Percentiles rank a stretch among this genome's conserved stretches.
Conservation (phyloP, 1,139 yeast genomes). For the Magnusiomyces paraingens region DNA sequence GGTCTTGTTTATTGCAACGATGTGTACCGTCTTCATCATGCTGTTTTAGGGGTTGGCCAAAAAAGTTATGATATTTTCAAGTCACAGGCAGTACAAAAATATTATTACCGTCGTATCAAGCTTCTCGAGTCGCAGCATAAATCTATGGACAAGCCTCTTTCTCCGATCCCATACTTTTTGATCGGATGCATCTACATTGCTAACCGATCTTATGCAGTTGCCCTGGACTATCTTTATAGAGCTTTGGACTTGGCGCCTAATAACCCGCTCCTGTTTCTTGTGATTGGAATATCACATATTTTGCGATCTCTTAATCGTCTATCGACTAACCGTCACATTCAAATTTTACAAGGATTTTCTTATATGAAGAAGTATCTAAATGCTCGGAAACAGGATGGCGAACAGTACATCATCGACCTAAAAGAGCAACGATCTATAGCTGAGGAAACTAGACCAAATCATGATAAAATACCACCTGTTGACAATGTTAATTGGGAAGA, state of each 20-base stretch:
- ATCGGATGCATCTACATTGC: slow-evolving; percentile 39
- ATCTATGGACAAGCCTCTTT: background rate
- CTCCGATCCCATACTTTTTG: background rate
- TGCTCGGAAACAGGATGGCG: slow-evolving; percentile 30
- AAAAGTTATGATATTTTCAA: background rate
- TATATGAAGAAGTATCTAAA: slow-evolving; percentile 66
- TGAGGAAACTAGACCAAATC: slow-evolving; percentile 22
- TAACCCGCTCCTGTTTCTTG: slow-evolving; percentile 73
- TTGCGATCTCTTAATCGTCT: slow-evolving; percentile 91
- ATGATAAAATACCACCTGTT: slow-evolving; percentile 23
- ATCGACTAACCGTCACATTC: slow-evolving; percentile 78
- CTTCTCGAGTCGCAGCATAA: background rate
- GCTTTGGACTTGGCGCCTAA: slow-evolving; percentile 39
- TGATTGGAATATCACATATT: slow-evolving; percentile 75
- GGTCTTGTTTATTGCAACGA: slow-evolving; percentile 71
- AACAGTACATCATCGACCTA: background rate
- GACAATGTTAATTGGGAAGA: slow-evolving; percentile 43
- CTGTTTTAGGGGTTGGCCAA: slow-evolving; percentile 21
- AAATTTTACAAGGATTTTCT: slow-evolving; percentile 78
- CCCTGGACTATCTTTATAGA: slow-evolving; percentile 46
- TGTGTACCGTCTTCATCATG: slow-evolving; percentile 46
- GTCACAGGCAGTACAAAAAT: background rate
- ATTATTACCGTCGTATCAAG: background rate
- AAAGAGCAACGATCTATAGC: background rate
- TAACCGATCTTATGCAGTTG: background rate